These are phyloP conservation scores for Picea sitchensis DNA, from an alignment of 75 land plant species.

Conservation along the genomic window DNA sequence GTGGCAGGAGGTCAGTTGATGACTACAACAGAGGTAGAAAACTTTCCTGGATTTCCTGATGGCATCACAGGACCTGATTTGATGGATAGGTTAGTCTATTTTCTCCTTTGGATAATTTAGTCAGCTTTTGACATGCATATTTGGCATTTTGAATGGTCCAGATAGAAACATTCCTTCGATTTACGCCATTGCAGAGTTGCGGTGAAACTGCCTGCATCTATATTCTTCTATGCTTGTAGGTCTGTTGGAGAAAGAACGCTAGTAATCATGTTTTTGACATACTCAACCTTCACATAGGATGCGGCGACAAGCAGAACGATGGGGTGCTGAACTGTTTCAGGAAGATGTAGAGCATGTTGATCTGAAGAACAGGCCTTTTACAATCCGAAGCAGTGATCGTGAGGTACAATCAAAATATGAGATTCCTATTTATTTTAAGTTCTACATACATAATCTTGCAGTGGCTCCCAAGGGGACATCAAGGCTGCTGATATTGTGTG, in stretches of 20 bases:
- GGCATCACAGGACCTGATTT: conserved; percentile 95
- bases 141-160: conserved; percentile 12
- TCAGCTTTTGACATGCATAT: neutral
- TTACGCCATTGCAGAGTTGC: neutral
- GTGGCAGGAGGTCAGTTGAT: conserved; percentile 97
- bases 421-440: neutral
- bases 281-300: conserved; percentile 47
- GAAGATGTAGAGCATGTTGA: conserved; percentile 93
- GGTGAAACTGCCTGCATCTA: conserved; percentile 8
- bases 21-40: conserved; percentile 99
- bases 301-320: conserved; percentile 91
- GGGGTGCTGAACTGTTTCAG: conserved; percentile 92
- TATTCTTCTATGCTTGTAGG: conserved; percentile 8
- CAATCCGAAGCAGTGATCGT: conserved; percentile 74
- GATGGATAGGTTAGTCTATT: conserved; percentile 74
- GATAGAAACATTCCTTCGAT: conserved; percentile 4
- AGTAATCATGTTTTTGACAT: conserved; percentile 10
- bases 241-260: conserved; percentile 13
- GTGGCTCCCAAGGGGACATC: neutral
- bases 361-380: conserved; percentile 76
- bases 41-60: conserved; percentile 97
- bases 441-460: neutral
- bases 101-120: neutral
- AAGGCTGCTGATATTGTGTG: neutral
- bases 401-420: conserved; percentile 42